phyloP scores from a whole-genome alignment of 1,284 basidiomycete species.

The Apiotrichum montevideense region DNA sequence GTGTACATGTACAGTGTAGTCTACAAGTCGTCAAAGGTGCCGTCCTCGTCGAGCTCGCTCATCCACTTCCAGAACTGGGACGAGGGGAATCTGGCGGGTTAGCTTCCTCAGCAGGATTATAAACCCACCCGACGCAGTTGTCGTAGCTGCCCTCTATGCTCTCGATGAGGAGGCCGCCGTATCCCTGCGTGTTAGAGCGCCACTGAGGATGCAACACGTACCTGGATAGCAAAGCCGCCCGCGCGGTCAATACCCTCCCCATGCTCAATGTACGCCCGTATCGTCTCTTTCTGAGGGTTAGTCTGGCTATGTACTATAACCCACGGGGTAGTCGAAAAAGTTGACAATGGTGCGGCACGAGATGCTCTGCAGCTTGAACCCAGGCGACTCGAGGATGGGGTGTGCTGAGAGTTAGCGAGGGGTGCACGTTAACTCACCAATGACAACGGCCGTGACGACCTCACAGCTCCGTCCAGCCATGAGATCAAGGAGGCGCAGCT shows the following conservation, averaged over 20 bases:
- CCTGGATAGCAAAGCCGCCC: constrained; percentile 93
- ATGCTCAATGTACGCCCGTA: constrained; percentile 79
- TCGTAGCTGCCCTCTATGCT: constrained; percentile 87
- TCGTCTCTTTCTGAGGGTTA: constrained; percentile 45
- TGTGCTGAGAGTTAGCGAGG: constrained; percentile 55
- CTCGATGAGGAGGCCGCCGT: constrained; percentile 70
- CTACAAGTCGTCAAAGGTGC: constrained; percentile 42
- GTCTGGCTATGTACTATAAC: constrained; percentile 17
- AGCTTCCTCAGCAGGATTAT: background rate
- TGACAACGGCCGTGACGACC: constrained; percentile 79
- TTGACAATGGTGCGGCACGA: constrained; percentile 75
- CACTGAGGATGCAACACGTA: constrained; percentile 33
- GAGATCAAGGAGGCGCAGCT: constrained; percentile 52
- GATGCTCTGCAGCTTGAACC: constrained; percentile 78
- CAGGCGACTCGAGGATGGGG: constrained; percentile 75
- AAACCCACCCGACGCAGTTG: constrained; percentile 69
- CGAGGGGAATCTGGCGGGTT: constrained; percentile 34
- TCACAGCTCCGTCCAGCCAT: constrained; percentile 79
- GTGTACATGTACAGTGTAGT: background rate
- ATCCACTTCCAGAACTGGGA: constrained; percentile 46
- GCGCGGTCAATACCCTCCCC: constrained; percentile 87
- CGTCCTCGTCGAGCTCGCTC: constrained; percentile 39
- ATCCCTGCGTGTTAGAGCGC: constrained; percentile 53
- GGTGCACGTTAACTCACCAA: constrained; percentile 55
- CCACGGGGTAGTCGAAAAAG: constrained; percentile 64